These are phyloP conservation scores for Prinsepia uniflora DNA, from an alignment of 306 rosid genomes.

Conservation along the genomic window DNA sequence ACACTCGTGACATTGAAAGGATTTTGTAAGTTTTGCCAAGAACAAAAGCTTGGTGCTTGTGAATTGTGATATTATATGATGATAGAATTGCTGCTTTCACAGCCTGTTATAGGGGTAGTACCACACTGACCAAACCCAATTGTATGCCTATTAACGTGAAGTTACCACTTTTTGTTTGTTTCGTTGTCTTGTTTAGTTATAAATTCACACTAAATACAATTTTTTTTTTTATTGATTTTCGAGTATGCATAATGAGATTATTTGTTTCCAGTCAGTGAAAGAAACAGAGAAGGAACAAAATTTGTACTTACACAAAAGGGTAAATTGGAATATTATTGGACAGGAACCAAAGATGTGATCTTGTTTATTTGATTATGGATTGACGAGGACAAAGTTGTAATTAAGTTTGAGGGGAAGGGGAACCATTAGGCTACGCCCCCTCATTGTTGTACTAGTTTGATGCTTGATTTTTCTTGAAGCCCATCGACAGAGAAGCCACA, in stretches of 20 bases:
- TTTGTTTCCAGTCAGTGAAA: neutral
- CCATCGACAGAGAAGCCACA: slow-evolving; percentile 50
- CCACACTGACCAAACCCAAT: neutral
- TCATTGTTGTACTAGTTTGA: no score
- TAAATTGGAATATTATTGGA: no score
- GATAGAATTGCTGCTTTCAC: neutral
- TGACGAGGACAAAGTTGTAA: no score
- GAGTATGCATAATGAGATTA: neutral
- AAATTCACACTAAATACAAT: no score
- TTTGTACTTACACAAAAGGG: neutral
- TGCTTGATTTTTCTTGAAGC: slow-evolving; percentile 4
- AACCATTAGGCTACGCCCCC: no score
- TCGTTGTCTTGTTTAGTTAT: no score
- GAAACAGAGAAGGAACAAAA: neutral
- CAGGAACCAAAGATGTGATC: no score
- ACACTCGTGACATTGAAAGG: no score
- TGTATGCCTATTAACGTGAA: neutral
- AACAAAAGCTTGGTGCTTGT: neutral
- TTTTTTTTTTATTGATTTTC: neutral
- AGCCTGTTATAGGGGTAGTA: neutral
- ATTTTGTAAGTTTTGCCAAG: no score
- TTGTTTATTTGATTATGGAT: no score
- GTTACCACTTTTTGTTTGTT: neutral
- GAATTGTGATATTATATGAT: neutral
- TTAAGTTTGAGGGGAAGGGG: no score